These are phyloP conservation scores for Agaricus blazei DNA, from an alignment of 768 basidiomycete species.

Conservation along the genomic window DNA sequence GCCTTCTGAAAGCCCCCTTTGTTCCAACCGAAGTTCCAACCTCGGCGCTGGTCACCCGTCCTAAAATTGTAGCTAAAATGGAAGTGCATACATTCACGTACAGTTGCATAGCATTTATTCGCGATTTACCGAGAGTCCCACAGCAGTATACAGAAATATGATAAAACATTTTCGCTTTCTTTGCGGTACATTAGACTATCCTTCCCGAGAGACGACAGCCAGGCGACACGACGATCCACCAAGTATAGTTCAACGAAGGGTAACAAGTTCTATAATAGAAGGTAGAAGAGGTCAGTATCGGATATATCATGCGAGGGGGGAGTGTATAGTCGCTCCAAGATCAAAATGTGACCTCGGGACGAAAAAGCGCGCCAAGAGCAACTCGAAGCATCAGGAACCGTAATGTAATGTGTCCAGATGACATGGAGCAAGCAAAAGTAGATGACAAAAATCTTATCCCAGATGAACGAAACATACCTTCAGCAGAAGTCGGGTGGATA, in stretches of 20 bases:
- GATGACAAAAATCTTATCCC: not conserved
- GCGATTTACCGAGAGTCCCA: too few species aligned
- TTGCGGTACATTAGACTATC: too few species aligned
- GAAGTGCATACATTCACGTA: too few species aligned
- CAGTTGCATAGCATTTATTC: too few species aligned
- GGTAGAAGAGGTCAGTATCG: constrained; percentile 2
- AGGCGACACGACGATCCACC: too few species aligned
- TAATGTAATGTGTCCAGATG: too few species aligned
- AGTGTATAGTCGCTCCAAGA: not conserved
- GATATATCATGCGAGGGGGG: not conserved
- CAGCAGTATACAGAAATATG: not conserved
- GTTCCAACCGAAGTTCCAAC: too few species aligned
- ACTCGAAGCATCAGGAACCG: not conserved
- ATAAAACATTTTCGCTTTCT: too few species aligned
- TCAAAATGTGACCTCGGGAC: not conserved
- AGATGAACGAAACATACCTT: constrained; percentile 47
- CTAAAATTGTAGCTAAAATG: too few species aligned
- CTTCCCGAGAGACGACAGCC: not conserved
- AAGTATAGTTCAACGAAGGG: constrained; percentile 23
- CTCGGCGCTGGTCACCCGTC: too few species aligned
- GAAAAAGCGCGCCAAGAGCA: not conserved
- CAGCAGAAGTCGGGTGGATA: constrained; percentile 85
- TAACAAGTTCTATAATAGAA: constrained; percentile 25
- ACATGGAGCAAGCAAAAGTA: not conserved
- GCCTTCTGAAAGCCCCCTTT: too few species aligned